Conservation (phyloP, 129 eudicot genomes). For the Flaveria linearis region DNA sequence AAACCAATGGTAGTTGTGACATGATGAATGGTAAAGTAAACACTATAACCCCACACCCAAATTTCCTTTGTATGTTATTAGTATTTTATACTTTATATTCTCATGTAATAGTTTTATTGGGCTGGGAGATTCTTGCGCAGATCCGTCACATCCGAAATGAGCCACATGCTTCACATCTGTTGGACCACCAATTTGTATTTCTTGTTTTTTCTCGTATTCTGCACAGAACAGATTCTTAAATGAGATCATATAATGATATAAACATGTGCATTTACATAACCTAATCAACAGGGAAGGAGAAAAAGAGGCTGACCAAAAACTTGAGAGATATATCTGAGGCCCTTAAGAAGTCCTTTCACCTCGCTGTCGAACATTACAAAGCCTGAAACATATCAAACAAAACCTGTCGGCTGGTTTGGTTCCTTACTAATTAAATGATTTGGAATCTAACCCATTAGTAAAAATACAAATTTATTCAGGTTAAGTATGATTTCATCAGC, state of each 20-base stretch:
- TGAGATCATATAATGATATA: background rate
- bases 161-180: conserved; percentile 77
- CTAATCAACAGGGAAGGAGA: background rate
- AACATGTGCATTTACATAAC: background rate
- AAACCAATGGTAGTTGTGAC: no score
- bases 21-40: background rate
- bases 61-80: conserved; percentile 8
- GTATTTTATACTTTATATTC: no score
- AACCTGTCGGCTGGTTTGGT: no score
- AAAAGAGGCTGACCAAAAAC: conserved; percentile 47
- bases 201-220: conserved; percentile 49
- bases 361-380: no score
- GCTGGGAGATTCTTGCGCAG: conserved; percentile 45
- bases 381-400: no score
- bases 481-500: no score
- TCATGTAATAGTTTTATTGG: no score
- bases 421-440: no score
- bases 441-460: no score
- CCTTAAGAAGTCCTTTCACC: conserved; percentile 58
- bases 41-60: conserved; percentile 3
- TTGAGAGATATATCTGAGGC: conserved; percentile 52
- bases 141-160: conserved; percentile 65
- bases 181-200: conserved; percentile 62
- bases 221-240: background rate
- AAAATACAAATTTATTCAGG: no score